Evolutionary conservation across 1,284 basidiomycete species (phyloP).

Genomic region (Chiua sp.): DNA sequence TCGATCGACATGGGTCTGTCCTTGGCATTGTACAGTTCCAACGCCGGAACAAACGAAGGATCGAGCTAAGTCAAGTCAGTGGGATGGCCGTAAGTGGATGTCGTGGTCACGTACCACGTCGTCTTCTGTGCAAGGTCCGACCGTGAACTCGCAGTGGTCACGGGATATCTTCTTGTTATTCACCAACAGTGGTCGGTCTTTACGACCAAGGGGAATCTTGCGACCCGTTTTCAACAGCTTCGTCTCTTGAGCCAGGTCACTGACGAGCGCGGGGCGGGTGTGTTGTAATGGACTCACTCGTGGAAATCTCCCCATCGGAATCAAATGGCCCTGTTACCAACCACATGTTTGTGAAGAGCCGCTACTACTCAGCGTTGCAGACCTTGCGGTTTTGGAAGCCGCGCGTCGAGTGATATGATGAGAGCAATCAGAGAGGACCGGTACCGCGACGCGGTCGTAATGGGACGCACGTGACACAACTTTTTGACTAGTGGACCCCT

Average conservation of each 20-base stretch:
- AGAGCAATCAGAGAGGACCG: too few species aligned
- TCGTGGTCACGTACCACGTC: conserved; percentile 53
- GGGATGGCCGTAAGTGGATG: too few species aligned
- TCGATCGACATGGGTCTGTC: conserved; percentile 48
- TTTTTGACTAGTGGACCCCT: not conserved
- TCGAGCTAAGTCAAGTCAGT: conserved; percentile 38
- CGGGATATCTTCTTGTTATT: conserved; percentile 66
- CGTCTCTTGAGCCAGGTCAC: conserved; percentile 44
- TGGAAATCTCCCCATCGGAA: conserved; percentile 23
- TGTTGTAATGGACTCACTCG: conserved; percentile 22
- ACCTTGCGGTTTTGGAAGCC: too few species aligned
- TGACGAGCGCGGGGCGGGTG: not conserved
- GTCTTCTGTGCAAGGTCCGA: conserved; percentile 53
- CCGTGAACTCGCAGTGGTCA: conserved; percentile 58
- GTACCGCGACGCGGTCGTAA: conserved; percentile 1
- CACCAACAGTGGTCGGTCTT: conserved; percentile 53
- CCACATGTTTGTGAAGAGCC: conserved; percentile 26
- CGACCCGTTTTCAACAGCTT: conserved; percentile 66
- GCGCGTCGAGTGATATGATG: not conserved
- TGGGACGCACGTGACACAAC: conserved; percentile 13
- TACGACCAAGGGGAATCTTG: conserved; percentile 60
- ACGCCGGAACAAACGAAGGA: conserved; percentile 43
- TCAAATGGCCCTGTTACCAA: conserved; percentile 36
- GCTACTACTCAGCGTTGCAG: too few species aligned
- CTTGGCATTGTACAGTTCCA: conserved; percentile 53